Conservation (phyloP, 441 rosid species). For the Populus hybrid region DNA sequence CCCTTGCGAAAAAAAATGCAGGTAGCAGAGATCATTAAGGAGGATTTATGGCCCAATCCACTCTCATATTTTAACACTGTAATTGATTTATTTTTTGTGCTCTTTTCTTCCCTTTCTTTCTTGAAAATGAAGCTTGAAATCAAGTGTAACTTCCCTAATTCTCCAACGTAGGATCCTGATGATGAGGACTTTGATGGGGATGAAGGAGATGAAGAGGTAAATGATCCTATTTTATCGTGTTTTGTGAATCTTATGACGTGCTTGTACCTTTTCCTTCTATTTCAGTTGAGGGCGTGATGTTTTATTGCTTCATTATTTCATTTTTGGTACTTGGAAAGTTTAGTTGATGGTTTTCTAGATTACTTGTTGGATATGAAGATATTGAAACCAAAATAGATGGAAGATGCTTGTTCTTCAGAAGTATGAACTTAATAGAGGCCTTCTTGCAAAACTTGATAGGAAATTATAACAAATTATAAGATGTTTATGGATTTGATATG, state of each 20-base stretch:
- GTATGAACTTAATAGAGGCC: not conserved
- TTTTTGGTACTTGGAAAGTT: not conserved
- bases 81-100: constrained; percentile 16
- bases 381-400: not conserved
- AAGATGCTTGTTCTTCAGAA: not conserved
- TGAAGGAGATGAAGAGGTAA: constrained; percentile 74
- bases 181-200: constrained; percentile 76
- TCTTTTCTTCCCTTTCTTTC: not conserved
- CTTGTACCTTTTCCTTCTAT: not conserved
- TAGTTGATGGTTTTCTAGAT: not conserved
- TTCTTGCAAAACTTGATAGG: not conserved
- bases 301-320: not conserved
- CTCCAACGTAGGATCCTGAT: constrained; percentile 66
- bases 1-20: constrained; percentile 22
- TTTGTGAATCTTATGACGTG: not conserved
- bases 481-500: too few species aligned
- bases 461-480: not conserved
- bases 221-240: not conserved
- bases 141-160: constrained; percentile 11
- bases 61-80: constrained; percentile 86
- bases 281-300: not conserved
- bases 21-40: constrained; percentile 94
- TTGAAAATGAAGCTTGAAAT: not conserved
- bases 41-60: constrained; percentile 96
- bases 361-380: not conserved